Evolutionary conservation across 2,329 filamentous ascomycete genomes (phyloP).

Genomic region (Dendrostoma leiphaemia): DNA sequence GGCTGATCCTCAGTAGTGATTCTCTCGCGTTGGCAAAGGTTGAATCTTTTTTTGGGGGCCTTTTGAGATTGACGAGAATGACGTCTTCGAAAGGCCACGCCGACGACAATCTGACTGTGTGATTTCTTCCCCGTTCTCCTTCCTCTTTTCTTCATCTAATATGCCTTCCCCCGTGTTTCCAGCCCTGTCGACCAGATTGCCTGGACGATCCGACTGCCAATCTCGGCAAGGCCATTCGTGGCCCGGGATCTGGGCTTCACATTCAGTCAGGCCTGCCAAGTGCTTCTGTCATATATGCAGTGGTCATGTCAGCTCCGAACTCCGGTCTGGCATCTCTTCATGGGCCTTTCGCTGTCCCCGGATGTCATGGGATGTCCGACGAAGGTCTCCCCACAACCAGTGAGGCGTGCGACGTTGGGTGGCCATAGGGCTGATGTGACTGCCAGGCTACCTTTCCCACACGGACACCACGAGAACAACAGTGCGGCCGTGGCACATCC

Average conservation of each 20-base stretch:
- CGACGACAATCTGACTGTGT: not conserved
- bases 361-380: no score
- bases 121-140: not conserved
- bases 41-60: no score
- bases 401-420: no score
- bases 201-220: not conserved
- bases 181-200: constrained; percentile 7
- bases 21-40: no score
- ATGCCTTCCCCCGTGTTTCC: not conserved
- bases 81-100: not conserved
- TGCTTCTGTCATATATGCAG: no score
- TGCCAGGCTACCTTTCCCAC: no score
- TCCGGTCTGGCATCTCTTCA: not conserved
- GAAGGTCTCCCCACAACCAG: no score
- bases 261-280: not conserved
- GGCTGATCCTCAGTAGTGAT: no score
- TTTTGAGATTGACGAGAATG: not conserved
- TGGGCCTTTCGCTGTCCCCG: not conserved
- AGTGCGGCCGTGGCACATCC: no score
- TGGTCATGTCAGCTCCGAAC: not conserved
- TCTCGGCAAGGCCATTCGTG: not conserved
- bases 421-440: no score
- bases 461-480: no score
- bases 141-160: not conserved
- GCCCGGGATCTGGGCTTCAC: not conserved